phyloP scores from a whole-genome alignment of 495 filamentous ascomycete genomes.

The Neurospora discreta region DNA sequence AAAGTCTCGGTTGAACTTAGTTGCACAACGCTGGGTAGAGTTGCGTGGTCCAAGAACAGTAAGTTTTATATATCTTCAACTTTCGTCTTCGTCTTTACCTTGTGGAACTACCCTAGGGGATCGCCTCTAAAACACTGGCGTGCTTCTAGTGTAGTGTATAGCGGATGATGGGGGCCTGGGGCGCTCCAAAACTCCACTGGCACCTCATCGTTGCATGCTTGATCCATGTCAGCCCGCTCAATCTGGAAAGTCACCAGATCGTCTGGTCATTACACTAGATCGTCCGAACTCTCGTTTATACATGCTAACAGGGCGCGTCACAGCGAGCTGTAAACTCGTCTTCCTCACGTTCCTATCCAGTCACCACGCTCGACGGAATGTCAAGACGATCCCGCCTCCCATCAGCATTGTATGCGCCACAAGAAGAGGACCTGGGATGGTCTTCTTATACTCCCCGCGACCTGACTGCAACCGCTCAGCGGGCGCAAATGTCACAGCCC shows the following conservation, averaged over 20 bases:
- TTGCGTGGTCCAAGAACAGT: constrained; percentile 15
- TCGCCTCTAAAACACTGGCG: background rate
- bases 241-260: background rate
- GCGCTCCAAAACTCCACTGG: background rate
- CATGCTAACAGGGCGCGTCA: constrained; percentile 1
- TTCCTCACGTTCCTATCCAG: background rate
- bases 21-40: constrained; percentile 23
- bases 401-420: background rate
- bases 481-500: constrained; percentile 6
- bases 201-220: background rate
- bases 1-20: constrained; percentile 14
- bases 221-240: background rate
- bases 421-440: constrained; percentile 5
- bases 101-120: background rate
- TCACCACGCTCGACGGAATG: constrained; percentile 5
- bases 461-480: constrained; percentile 11
- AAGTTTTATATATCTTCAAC: constrained; percentile 2
- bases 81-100: background rate
- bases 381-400: constrained; percentile 7
- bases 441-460: constrained; percentile 1
- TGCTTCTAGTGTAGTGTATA: background rate
- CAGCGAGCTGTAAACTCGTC: constrained; percentile 3
- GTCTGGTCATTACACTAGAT: background rate
- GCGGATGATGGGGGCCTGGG: background rate
- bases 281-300: background rate